Evolutionary conservation across 192 early-diverging fungal genomes (phyloP), one percentile per base, ranked within the genome.

Genomic region (Gonapodya sp.): DNA sequence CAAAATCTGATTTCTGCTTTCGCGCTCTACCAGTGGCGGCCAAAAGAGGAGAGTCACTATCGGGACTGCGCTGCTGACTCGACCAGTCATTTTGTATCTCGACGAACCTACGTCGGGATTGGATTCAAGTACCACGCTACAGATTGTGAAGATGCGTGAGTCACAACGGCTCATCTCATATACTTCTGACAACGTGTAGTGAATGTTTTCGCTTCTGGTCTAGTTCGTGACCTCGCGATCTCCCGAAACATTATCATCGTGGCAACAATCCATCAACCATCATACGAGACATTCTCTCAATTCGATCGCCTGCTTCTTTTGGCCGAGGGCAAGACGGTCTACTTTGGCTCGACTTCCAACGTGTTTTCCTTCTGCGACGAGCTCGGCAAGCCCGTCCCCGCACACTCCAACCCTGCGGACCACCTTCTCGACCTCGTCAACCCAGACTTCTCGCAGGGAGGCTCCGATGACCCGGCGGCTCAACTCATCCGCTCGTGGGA

Each of bases 231-330:
- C 75, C 85, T 95, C 32, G 90, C 92, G 0, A 83, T 87, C 36
- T 85, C 86, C 35, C 85, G 86, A 16, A 84, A 88, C 35, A 92
- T 91, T 33, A 93, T 94, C 1, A 89, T 96, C 2, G 86, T 98
- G 31, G 92, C 95, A 84, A 95, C 93, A 1, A 95, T 98, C 81
- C 96, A 98, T 83, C 96, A 97, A 84, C 96, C 96, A 31, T 89
- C 90, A 46, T 93, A 92, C 1, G 91, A 94, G 78, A 89, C 95
- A 73, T 96, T 93, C 86, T 87, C 87, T 30, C 86, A 93, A 33
- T 96, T 97, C 85, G 94, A 96, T 87, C 89, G 93, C 79, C 89
- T 96, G 1, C 88, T 95, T 35, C 82, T 96, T 73, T 82, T 96
- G 36, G 87, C 91, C 73, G 87, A 86, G 31, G 95, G 95, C 18